phyloP scores from a whole-genome alignment of 2,329 filamentous ascomycete genomes.

The Arthroderma sp. region DNA sequence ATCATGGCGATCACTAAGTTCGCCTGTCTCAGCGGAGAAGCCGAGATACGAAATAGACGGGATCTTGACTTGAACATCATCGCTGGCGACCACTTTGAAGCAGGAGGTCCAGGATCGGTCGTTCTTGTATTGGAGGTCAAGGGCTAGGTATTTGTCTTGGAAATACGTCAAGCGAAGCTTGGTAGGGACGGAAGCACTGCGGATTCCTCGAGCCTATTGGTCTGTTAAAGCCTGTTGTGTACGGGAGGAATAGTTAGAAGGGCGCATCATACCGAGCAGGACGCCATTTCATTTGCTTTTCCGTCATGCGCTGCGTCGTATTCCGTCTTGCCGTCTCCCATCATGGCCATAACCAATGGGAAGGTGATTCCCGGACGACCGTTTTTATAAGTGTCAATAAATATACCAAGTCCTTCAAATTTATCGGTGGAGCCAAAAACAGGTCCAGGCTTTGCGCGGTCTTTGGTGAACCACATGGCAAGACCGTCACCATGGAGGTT shows the following conservation, averaged over 20 bases:
- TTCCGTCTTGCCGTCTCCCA: conserved; percentile 72
- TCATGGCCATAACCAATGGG: conserved; percentile 97
- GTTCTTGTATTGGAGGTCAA: conserved; percentile 88
- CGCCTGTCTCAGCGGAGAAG: conserved; percentile 68
- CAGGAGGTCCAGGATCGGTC: conserved; percentile 81
- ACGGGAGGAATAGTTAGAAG: background rate
- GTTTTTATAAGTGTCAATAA: conserved; percentile 99
- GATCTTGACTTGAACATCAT: conserved; percentile 57
- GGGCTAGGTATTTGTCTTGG: conserved; percentile 79
- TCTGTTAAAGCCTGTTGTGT: background rate
- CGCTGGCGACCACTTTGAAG: conserved; percentile 55
- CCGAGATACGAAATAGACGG: conserved; percentile 57
- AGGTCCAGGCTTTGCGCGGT: conserved; percentile 63
- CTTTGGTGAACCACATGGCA: conserved; percentile 95
- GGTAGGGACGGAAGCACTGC: conserved; percentile 64
- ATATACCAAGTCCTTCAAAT: conserved; percentile 89
- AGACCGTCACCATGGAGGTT: conserved; percentile 92
- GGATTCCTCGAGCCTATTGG: conserved; percentile 62
- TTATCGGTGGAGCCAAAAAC: conserved; percentile 82
- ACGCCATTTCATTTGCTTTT: conserved; percentile 81
- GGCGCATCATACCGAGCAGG: conserved; percentile 56
- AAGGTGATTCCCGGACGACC: conserved; percentile 91
- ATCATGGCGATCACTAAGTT: conserved; percentile 95
- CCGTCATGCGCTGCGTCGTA: conserved; percentile 95
- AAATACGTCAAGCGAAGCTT: conserved; percentile 89